Conservation (phyloP, 148 eudicot species). For the Bassia scoparia region DNA sequence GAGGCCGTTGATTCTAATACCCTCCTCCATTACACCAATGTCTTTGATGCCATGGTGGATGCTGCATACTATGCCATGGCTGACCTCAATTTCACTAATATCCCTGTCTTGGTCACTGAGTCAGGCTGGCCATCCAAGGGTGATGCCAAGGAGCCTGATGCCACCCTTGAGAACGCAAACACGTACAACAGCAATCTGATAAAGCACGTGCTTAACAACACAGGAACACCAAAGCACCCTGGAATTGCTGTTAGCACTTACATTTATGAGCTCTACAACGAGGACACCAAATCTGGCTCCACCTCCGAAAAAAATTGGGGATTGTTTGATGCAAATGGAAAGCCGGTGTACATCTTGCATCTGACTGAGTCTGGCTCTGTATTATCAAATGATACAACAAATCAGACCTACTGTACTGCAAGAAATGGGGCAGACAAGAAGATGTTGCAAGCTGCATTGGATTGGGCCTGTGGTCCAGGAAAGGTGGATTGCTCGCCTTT, state of each 20-base stretch:
- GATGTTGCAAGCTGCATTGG: conserved; percentile 87
- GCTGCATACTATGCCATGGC: conserved; percentile 89
- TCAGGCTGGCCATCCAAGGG: conserved; percentile 96
- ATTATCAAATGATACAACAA: conserved; percentile 66
- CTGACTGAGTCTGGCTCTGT: conserved; percentile 51
- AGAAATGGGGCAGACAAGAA: conserved; percentile 64
- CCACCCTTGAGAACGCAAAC: conserved; percentile 70
- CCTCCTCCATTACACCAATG: conserved; percentile 70
- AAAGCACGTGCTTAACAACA: conserved; percentile 54
- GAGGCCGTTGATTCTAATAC: conserved; percentile 86
- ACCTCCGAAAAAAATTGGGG: conserved; percentile 88
- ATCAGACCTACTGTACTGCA: conserved; percentile 60
- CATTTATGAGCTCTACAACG: conserved; percentile 82
- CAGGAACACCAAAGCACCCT: conserved; percentile 85
- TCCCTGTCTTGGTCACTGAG: conserved; percentile 79
- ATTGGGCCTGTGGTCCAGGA: conserved; percentile 97
- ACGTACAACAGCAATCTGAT: conserved; percentile 84
- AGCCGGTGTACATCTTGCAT: conserved; percentile 50
- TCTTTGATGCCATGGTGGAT: conserved; percentile 84
- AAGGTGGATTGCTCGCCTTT: conserved; percentile 68
- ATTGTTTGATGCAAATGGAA: conserved; percentile 60
- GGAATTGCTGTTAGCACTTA: conserved; percentile 67
- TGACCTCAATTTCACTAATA: conserved; percentile 62
- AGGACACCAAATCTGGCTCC: conserved; percentile 64
- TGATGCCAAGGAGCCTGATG: conserved; percentile 65